Evolutionary conservation across 2,329 filamentous ascomycete species (phyloP), one percentile per base, ranked within the genome.

Genomic region (Ceratocystis diversiconidia): DNA sequence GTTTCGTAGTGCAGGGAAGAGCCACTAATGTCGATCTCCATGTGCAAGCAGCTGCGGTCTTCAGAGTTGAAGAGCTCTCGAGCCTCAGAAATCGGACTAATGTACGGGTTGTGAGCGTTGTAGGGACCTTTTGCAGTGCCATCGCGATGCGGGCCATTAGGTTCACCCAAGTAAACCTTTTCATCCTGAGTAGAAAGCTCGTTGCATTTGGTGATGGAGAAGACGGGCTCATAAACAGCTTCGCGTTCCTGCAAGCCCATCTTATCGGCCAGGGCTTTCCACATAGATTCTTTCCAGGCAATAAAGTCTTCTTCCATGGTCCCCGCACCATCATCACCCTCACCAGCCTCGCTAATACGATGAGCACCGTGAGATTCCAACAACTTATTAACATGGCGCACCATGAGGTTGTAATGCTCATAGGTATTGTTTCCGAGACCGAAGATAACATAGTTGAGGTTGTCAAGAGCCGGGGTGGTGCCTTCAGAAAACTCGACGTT

Each of bases 301-400:
- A 99, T 79, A 76, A 97, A 99, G 73, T 99, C 95, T 78, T 99
- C 95, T 78, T 99, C 94, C 95, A 99, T 99, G 66, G 94, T 99
- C 68, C 95, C 94, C 70, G 94, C 92, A 69, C 95, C 94, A 74
- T 99, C 94, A 72, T 99, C 94, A 72, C 94, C 94, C 79, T 97
- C 92, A 71, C 95, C 94, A 65, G 92, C 90, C 66, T 86, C 80
- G 59, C 94, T 92, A 70, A 99, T 90, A 70, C 90, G 84, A 73
- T 85, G 82, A 12, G 89, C 94, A 68, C 94, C 94, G 22, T 95
- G 81, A 72, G 89, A 92, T 72, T 85, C 81, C 67, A 99, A 79
- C 68, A 85, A 86, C 74, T 88, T 85, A 77, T 94, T 85, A 66
- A 97, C 87, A 69, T 92, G 89, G 75, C 92, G 90, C 68, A 99